phyloP scores from a whole-genome alignment of 495 filamentous ascomycete species.

The Lepraria neglecta region DNA sequence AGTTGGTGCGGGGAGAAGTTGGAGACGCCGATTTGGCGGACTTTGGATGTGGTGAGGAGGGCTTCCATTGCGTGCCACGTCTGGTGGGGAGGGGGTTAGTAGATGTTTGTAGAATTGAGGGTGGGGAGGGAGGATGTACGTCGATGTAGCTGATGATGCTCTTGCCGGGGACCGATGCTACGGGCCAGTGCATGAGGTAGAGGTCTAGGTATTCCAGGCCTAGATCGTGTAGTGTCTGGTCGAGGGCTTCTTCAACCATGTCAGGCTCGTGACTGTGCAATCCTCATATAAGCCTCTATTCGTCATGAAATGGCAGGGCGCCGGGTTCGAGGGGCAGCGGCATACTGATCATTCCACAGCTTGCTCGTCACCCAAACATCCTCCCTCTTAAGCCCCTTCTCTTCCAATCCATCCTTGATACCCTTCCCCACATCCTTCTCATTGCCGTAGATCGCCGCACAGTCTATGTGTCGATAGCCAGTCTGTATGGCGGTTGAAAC shows the following conservation, averaged over 20 bases:
- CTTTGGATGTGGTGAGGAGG: conserved; percentile 50
- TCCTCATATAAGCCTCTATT: neutral
- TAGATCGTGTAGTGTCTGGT: conserved; percentile 51
- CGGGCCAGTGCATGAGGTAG: conserved; percentile 67
- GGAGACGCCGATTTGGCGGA: conserved; percentile 53
- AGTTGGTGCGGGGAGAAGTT: conserved; percentile 49
- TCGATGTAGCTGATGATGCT: conserved; percentile 24
- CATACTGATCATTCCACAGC: conserved; percentile 51
- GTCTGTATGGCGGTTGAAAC: conserved; percentile 50
- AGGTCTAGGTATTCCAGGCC: conserved; percentile 63
- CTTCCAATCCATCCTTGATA: conserved; percentile 39
- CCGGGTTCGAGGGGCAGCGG: too few species aligned
- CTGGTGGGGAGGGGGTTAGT: conserved; percentile 8
- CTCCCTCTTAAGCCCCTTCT: conserved; percentile 51
- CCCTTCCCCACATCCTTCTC: conserved; percentile 56
- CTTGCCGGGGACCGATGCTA: conserved; percentile 21
- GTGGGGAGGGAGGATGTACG: conserved; percentile 17
- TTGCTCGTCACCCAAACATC: conserved; percentile 73
- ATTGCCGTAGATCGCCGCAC: conserved; percentile 63
- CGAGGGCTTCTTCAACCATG: conserved; percentile 43
- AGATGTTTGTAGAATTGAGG: neutral
- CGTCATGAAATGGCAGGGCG: too few species aligned
- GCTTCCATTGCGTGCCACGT: conserved; percentile 49
- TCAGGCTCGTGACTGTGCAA: conserved; percentile 38
- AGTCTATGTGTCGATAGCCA: conserved; percentile 69